Evolutionary conservation across 2,329 filamentous ascomycete species (phyloP), one percentile per base, ranked within the genome.

Genomic region (Diplodia mutila): DNA sequence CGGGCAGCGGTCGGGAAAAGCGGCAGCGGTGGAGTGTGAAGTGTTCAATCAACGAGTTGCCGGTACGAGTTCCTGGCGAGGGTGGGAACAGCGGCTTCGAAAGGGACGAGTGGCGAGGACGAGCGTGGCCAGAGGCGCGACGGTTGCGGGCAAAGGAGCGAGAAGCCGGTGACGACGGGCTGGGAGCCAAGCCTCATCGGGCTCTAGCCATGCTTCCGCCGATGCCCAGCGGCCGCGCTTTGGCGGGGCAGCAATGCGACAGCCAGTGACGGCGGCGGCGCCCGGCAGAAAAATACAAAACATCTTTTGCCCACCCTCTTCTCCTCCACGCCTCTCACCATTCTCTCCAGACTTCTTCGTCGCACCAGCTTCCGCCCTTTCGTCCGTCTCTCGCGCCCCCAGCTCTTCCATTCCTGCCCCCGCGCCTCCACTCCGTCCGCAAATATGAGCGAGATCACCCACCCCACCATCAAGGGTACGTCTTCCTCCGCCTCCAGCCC

Each of bases 381-480:
- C 54, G 21, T 32, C 21, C 6, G 16, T 7, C 14, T 14, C 54
- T 49, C 53, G 9, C 39, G 32, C 53, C 32, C 27, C 39, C 23
- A 27, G 8, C 48, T 37, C 9, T 54, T 61, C 23, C 65, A 49
- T 27, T 46, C 27, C 53, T 23, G 25, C 18, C 39, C 18, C 57
- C 23, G 27, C 39, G 39, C 59, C 59, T 27, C 14, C 59, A 59
- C 42, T 64, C 34, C 57, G n/a, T 23, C 53, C 59, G 21, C 54
- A 80, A 87, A 76, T 76, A 92, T 92, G 90, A 82, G 84, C 80
- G 86, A 91, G 77, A 87, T 91, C 81, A 86, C 85, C 73, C 90
- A 92, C 85, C 87, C 89, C 79, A 92, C 90, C 78, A 92, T 92
- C 85, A 87, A 91, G 83, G 89, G 89, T 90, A 84, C 80, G 78